Evolutionary conservation across 108 stramenopile genomes (phyloP).

Genomic region (Skeletonema tropicum): DNA sequence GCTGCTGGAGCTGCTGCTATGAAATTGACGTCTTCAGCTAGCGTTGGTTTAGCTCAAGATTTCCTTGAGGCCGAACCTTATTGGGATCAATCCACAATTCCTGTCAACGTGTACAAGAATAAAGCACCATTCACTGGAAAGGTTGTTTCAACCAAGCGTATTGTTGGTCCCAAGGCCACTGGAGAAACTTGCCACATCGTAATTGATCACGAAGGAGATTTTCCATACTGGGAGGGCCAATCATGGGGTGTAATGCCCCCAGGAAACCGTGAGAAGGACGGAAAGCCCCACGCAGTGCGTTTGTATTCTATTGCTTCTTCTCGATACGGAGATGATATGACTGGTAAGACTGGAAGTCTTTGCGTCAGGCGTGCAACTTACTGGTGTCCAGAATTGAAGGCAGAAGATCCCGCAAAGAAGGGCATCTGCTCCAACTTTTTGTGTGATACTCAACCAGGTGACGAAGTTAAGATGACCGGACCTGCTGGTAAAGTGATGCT

Average conservation of each 20-base stretch:
- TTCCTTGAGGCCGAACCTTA: conserved; percentile 86
- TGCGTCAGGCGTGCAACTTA: conserved; percentile 97
- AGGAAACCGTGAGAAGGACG: conserved; percentile 92
- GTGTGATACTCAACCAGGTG: conserved; percentile 91
- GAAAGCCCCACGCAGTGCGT: conserved; percentile 96
- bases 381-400: conserved; percentile 93
- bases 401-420: conserved; percentile 97
- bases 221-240: conserved; percentile 91
- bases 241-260: conserved; percentile 94
- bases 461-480: conserved; percentile 89
- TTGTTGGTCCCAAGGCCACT: conserved; percentile 84
- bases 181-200: conserved; percentile 82
- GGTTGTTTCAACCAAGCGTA: conserved; percentile 81
- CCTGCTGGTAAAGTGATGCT: conserved; percentile 98
- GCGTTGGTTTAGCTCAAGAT: conserved; percentile 51
- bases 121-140: conserved; percentile 77
- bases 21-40: conserved; percentile 29
- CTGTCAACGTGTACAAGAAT: conserved; percentile 85
- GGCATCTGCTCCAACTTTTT: conserved; percentile 98
- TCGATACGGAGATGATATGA: conserved; percentile 98
- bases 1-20: conserved; percentile 65
- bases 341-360: conserved; percentile 93
- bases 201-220: conserved; percentile 80
- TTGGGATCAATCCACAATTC: conserved; percentile 74
- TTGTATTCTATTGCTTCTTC: conserved; percentile 98